Percentiles rank a stretch among this genome's conserved stretches.
Conservation (phyloP, 352 stramenopile species). For the Phytophthora idaei region DNA sequence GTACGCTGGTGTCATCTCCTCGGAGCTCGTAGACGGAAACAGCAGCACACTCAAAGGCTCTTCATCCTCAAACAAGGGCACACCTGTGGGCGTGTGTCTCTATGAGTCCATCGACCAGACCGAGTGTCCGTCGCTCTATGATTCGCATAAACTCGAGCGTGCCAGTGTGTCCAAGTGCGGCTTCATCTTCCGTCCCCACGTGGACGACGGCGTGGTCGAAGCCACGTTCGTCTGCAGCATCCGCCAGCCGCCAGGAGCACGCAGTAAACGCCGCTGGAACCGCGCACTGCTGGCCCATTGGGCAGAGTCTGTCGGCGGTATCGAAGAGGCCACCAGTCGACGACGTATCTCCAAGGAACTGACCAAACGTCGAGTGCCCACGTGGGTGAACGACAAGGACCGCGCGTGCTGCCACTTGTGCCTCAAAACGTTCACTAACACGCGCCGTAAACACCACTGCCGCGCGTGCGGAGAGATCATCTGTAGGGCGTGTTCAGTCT, state of each 20-base stretch:
- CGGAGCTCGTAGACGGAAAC: constrained; percentile 58
- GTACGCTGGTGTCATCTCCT: constrained; percentile 70
- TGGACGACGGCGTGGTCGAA: constrained; percentile 64
- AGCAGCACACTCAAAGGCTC: constrained; percentile 27
- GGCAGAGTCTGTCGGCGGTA: constrained; percentile 64
- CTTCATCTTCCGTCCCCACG: constrained; percentile 72
- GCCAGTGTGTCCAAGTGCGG: constrained; percentile 81
- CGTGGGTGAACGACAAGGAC: constrained; percentile 85
- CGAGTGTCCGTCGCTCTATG: constrained; percentile 71
- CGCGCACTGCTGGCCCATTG: constrained; percentile 71
- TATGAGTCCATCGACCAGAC: constrained; percentile 84
- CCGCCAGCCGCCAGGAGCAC: constrained; percentile 69
- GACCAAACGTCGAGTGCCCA: constrained; percentile 69
- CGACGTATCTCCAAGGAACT: constrained; percentile 78
- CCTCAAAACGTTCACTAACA: constrained; percentile 85
- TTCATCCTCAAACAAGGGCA: constrained; percentile 5
- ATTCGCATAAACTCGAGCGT: constrained; percentile 77
- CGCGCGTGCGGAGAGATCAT: constrained; percentile 87
- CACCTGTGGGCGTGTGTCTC: constrained; percentile 61
- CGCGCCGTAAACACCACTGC: constrained; percentile 80
- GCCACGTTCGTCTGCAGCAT: constrained; percentile 84
- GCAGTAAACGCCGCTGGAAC: constrained; percentile 63
- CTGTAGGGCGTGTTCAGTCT: constrained; percentile 78
- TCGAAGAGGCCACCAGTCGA: constrained; percentile 74
- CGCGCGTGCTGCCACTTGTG: constrained; percentile 83